A percentile compares a stretch with the other conserved stretches of the same genome.
Evolutionary conservation across 805 yeast species (phyloP).

Genomic region (Spathaspora hagerdaliae): DNA sequence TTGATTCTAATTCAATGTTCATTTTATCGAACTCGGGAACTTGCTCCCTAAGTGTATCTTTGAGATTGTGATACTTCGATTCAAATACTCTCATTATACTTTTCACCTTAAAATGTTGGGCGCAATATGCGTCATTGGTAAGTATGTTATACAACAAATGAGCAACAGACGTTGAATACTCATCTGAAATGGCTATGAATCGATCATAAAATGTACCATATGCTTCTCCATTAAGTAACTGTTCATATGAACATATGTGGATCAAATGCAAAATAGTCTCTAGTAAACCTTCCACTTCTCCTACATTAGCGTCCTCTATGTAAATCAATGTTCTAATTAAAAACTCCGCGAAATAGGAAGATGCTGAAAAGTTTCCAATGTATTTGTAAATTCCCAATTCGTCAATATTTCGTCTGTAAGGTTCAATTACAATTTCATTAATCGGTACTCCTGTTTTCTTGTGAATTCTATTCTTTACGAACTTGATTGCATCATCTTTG

Average conservation of each 20-base stretch:
- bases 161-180: constrained; percentile 33
- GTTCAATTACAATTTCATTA: constrained; percentile 54
- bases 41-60: constrained; percentile 13
- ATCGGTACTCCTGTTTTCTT: constrained; percentile 32
- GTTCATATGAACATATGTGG: constrained; percentile 49
- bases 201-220: constrained; percentile 29
- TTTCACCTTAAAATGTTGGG: constrained; percentile 52
- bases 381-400: constrained; percentile 36
- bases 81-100: constrained; percentile 43
- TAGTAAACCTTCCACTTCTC: constrained; percentile 52
- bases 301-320: constrained; percentile 27
- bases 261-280: constrained; percentile 62
- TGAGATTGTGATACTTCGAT: constrained; percentile 18
- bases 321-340: constrained; percentile 47
- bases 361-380: constrained; percentile 50
- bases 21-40: constrained; percentile 21
- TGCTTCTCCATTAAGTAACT: constrained; percentile 21
- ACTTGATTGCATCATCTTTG: constrained; percentile 76
- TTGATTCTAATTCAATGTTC: constrained; percentile 15
- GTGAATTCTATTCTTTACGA: constrained; percentile 50
- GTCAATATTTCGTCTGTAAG: constrained; percentile 29
- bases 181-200: constrained; percentile 28
- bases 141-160: constrained; percentile 36
- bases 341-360: constrained; percentile 50
- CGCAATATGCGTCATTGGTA: constrained; percentile 33